Conservation (phyloP, 305 asterid genomes). For the Fraxinus sp. region DNA sequence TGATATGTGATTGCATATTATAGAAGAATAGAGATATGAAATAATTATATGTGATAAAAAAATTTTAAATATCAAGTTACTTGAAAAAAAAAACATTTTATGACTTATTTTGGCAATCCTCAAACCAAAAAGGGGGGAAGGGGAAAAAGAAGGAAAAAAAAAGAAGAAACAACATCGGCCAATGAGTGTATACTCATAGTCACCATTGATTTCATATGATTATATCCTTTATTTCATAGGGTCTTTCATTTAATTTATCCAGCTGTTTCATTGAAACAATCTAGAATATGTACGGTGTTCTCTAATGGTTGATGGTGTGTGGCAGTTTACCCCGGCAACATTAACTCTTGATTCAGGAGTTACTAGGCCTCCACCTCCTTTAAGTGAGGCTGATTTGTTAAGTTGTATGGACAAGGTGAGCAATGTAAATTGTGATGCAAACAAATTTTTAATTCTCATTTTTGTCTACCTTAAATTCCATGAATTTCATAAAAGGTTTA, state of each 20-base stretch:
- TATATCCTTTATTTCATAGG: neutral
- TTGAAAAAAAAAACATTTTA: neutral
- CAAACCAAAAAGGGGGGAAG: neutral
- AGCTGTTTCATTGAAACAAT: constrained; percentile 5
- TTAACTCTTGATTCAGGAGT: constrained; percentile 95
- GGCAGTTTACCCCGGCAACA: constrained; percentile 83
- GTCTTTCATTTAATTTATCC: neutral
- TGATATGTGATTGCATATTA: constrained; percentile 14
- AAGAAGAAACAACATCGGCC: neutral
- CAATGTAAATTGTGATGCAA: constrained; percentile 20
- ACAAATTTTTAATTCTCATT: constrained; percentile 6
- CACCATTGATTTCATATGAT: neutral
- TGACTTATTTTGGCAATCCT: neutral
- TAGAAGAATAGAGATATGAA: neutral
- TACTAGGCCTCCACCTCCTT: constrained; percentile 94
- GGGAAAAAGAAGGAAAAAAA: neutral
- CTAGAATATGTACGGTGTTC: constrained; percentile 5
- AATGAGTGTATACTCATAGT: neutral
- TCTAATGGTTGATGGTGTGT: constrained; percentile 23
- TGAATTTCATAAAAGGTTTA: constrained; percentile 15
- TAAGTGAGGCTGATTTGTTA: constrained; percentile 95
- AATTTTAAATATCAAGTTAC: constrained; percentile 11
- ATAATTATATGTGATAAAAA: constrained; percentile 1
- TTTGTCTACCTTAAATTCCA: constrained; percentile 1
- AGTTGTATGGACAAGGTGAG: constrained; percentile 93